A percentile compares a stretch with the other conserved stretches of the same genome.
phyloP scores from a whole-genome alignment of 2,329 filamentous ascomycete genomes.

The Fusarium nisikadoi region DNA sequence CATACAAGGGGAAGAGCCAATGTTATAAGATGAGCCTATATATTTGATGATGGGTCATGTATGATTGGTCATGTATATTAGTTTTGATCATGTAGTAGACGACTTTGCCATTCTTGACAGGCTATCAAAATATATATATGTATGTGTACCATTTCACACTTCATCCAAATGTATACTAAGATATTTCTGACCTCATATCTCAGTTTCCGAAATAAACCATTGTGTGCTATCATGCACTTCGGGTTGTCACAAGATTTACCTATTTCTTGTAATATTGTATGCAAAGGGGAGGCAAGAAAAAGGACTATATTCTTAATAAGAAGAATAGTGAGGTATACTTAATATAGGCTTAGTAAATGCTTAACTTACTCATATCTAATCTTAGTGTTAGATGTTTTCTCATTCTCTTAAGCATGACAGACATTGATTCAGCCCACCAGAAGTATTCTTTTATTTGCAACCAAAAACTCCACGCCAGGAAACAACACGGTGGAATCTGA shows the following conservation, averaged over 20 bases:
- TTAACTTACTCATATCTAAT: background rate
- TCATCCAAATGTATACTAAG: background rate
- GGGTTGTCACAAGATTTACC: background rate
- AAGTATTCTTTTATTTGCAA: background rate
- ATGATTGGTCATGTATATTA: constrained; percentile 1
- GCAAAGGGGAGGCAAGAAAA: background rate
- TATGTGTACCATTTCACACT: too few species aligned
- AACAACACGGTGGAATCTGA: background rate
- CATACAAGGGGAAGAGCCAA: constrained; percentile 42
- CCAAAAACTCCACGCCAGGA: background rate
- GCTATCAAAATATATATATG: background rate
- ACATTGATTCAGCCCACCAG: background rate
- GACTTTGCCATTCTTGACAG: background rate
- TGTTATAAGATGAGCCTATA: constrained; percentile 36
- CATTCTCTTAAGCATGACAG: background rate
- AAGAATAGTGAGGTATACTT: background rate
- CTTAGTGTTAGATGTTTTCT: background rate
- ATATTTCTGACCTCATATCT: background rate
- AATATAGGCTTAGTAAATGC: background rate
- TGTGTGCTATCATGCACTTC: background rate
- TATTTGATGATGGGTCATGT: constrained; percentile 5
- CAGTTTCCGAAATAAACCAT: background rate
- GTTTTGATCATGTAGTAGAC: constrained; percentile 13
- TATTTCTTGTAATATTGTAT: background rate
- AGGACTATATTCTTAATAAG: background rate